Evolutionary conservation across 176 grass and related monocot species (phyloP), one percentile per base, ranked within the genome.

Genomic region (Bothriochloa decipiens): DNA sequence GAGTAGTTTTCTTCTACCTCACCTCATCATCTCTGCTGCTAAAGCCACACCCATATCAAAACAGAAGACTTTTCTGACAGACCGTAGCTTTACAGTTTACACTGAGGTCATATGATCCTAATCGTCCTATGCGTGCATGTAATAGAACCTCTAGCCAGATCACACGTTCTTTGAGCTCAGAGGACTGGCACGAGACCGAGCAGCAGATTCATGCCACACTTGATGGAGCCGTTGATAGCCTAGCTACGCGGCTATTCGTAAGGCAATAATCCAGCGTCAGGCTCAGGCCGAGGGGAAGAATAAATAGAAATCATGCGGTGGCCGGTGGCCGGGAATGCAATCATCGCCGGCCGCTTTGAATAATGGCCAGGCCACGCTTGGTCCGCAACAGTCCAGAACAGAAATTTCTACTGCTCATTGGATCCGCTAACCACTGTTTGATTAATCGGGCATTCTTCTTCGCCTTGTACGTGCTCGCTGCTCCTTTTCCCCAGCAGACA

Each of bases 381-480:
- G 75, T 79, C 86, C 73, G 69, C 69, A 80, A 45, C 81, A 70
- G 75, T 84, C 81, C 70, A 91, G 23, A 76, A 76, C 22, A 81
- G 76, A 76, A 64, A 57, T 77, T 64, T 85, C 50, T 13, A 80
- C 76, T 87, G 81, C 75, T 75, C 23, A 76, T 15, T 91, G 76
- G 50, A 45, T 72, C 58, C 23, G 61, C 43, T 80, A 63, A 3
- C 61, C 41, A 50, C 64, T 72, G 17, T 46, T 80, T 36, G 43
- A 50, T 68, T 81, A n/a, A n/a, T n/a, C n/a, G n/a, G n/a, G n/a
- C n/a, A n/a, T n/a, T n/a, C n/a, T n/a, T n/a, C n/a, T 46, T 28
- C 52, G n/a, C 4, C 29, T 70, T 53, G 45, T n/a, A 63, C 5
- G 55, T 23, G 55, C 55, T n/a, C 55, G 7, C 6, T 22, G 27